phyloP scores from a whole-genome alignment of 768 basidiomycete species.

The Cubamyces lactineus region DNA sequence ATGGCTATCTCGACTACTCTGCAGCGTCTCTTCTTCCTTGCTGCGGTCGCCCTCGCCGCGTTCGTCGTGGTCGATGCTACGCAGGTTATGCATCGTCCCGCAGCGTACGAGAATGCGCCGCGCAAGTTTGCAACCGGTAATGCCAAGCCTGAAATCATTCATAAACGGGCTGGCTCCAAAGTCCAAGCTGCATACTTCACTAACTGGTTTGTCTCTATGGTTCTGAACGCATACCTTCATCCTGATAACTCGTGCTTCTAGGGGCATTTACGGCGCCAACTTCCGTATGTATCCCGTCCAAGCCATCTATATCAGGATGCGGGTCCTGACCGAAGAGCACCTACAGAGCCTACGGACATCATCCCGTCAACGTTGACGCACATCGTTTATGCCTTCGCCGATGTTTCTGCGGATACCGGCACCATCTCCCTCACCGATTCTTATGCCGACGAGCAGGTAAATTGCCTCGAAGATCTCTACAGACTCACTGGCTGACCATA shows the following conservation, averaged over 20 bases:
- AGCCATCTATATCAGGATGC: not conserved
- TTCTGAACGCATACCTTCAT: not conserved
- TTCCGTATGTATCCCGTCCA: slow-evolving; percentile 29
- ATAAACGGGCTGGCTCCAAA: slow-evolving; percentile 39
- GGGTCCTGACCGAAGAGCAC: not conserved
- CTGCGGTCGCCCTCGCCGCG: slow-evolving; percentile 21
- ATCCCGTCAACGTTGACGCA: slow-evolving; percentile 65
- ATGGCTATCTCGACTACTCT: slow-evolving; percentile 24
- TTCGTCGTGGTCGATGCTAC: slow-evolving; percentile 38
- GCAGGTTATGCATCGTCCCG: slow-evolving; percentile 58
- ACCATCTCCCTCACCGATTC: slow-evolving; percentile 66
- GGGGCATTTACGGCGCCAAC: slow-evolving; percentile 39
- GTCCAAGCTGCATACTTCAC: slow-evolving; percentile 53
- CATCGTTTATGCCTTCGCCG: slow-evolving; percentile 81
- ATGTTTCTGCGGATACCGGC: slow-evolving; percentile 64
- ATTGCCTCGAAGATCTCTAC: not conserved
- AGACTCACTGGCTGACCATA: not conserved
- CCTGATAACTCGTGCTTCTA: slow-evolving; percentile 10
- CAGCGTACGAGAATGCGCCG: slow-evolving; percentile 46
- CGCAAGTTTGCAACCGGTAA: slow-evolving; percentile 37
- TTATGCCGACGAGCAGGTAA: slow-evolving; percentile 73
- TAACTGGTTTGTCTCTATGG: slow-evolving; percentile 44
- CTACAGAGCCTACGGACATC: slow-evolving; percentile 66
- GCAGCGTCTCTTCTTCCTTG: slow-evolving; percentile 23
- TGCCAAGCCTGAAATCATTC: slow-evolving; percentile 44